Evolutionary conservation across 1,284 basidiomycete species (phyloP).

Genomic region (Leccinum pallidistipes): DNA sequence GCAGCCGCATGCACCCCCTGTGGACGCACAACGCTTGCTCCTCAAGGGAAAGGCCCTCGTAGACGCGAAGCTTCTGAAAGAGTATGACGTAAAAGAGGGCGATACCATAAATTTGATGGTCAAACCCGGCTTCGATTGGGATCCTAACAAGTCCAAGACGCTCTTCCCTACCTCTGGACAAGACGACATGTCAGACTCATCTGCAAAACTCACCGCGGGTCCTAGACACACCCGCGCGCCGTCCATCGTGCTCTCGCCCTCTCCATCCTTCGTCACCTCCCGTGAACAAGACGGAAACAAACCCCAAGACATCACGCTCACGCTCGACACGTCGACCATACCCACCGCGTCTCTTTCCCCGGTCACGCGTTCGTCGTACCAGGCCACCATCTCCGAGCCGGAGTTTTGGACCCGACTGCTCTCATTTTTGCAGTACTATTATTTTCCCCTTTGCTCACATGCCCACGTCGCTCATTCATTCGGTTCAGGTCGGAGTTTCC

Average conservation of each 20-base stretch:
- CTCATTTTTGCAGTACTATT: constrained; percentile 57
- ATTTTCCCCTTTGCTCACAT: neutral
- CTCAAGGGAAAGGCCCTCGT: constrained; percentile 91
- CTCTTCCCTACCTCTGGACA: constrained; percentile 21
- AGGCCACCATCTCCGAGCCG: constrained; percentile 66
- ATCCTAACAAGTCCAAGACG: constrained; percentile 42
- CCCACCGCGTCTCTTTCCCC: constrained; percentile 44
- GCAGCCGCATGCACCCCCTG: constrained; percentile 64
- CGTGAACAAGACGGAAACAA: constrained; percentile 38
- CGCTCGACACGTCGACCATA: constrained; percentile 55
- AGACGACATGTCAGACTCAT: constrained; percentile 19
- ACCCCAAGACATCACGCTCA: constrained; percentile 64
- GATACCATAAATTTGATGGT: constrained; percentile 82
- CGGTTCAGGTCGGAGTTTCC: constrained; percentile 53
- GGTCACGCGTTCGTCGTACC: constrained; percentile 56
- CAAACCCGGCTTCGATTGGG: constrained; percentile 74
- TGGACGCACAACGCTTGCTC: constrained; percentile 78
- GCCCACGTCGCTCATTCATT: constrained; percentile 9
- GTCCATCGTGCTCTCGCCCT: constrained; percentile 73
- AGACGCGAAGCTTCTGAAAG: constrained; percentile 83
- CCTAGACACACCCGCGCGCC: constrained; percentile 62
- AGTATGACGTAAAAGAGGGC: constrained; percentile 81
- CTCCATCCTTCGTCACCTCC: constrained; percentile 49
- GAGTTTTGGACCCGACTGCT: constrained; percentile 75
- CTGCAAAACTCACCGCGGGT: constrained; percentile 29